These are phyloP conservation scores for Elasticomyces elasticus DNA, from an alignment of 495 filamentous ascomycete species.

Conservation along the genomic window DNA sequence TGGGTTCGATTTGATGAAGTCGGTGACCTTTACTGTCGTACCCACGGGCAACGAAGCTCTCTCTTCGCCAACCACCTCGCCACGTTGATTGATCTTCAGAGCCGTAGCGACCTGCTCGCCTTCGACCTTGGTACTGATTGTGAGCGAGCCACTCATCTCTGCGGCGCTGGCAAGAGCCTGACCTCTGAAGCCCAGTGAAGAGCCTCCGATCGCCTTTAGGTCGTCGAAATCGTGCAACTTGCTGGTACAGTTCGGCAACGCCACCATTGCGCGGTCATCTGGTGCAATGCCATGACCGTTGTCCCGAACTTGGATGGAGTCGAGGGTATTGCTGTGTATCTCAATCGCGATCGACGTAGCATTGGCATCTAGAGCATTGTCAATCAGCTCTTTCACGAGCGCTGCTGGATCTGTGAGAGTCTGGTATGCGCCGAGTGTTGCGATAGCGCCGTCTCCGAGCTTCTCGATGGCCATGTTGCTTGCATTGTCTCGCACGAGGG, in stretches of 20 bases:
- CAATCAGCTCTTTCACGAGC: constrained; percentile 81
- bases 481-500: too few species aligned
- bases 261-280: constrained; percentile 57
- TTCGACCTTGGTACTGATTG: constrained; percentile 60
- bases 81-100: constrained; percentile 43
- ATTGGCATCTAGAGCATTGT: constrained; percentile 80
- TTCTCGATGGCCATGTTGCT: constrained; percentile 52
- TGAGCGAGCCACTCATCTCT: constrained; percentile 53
- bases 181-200: constrained; percentile 77
- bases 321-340: constrained; percentile 63
- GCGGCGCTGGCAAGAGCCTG: constrained; percentile 73
- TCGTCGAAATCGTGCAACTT: constrained; percentile 71
- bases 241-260: constrained; percentile 67
- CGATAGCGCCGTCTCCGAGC: constrained; percentile 55
- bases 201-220: constrained; percentile 52
- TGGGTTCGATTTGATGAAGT: constrained; percentile 61
- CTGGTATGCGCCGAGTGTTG: constrained; percentile 61
- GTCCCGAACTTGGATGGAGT: constrained; percentile 74
- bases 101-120: constrained; percentile 55
- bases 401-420: constrained; percentile 60
- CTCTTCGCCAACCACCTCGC: constrained; percentile 32
- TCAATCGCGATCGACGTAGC: constrained; percentile 64
- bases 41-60: constrained; percentile 47
- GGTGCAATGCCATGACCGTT: constrained; percentile 74
- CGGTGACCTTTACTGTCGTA: constrained; percentile 60